Base-by-base conservation (phyloP, 2,329 filamentous ascomycete genomes). In the Raffaelea albimanens region DNA sequence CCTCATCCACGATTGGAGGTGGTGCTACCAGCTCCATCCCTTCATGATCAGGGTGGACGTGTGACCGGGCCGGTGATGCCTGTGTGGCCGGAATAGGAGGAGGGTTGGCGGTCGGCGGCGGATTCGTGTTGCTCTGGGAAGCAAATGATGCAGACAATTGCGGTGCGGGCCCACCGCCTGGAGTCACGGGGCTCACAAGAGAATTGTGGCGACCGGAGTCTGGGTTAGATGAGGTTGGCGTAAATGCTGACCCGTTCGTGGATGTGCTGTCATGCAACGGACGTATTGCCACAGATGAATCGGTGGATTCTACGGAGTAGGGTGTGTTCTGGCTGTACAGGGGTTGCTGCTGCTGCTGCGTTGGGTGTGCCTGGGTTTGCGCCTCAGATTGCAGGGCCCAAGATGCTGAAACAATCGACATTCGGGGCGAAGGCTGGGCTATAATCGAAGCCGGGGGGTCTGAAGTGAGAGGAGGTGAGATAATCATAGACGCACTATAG, bases 191-290 rank as follows among this genome's bases (percentile, higher is more conserved):
- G 40, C 36, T 34, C 14, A 29, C 25, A 29, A 29, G 25, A 13
- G 22, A 29, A 21, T 20, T 20, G 40, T 13, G 25, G 19, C 22
- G 43, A 29, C 33, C 34, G 3, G 38, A 19, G 1, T 22, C 29
- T 18, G 50, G 43, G 18, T 36, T 19, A 20, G 45, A 43, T 7
- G 49, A 46, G n/a, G 50, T 42, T 9, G 40, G 43, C 43, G 49
- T 53, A 36, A 53, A 52, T 13, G 50, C 43, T 10, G 53, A 55
- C 4, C 47, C 50, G 23, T 45, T 45, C 2, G 52, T 61, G 11
- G 34, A 19, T 2, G 50, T 51, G 51, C 55, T 57, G 31, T 22
- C 43, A 8, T 50, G 51, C 0, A 49, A 52, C 38, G 53, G 45
- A 8, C 50, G 49, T 20, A 51, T 8, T 18, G n/a, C n/a, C n/a